phyloP scores from a whole-genome alignment of 352 stramenopile species.

The Phytophthora uliginosa region DNA sequence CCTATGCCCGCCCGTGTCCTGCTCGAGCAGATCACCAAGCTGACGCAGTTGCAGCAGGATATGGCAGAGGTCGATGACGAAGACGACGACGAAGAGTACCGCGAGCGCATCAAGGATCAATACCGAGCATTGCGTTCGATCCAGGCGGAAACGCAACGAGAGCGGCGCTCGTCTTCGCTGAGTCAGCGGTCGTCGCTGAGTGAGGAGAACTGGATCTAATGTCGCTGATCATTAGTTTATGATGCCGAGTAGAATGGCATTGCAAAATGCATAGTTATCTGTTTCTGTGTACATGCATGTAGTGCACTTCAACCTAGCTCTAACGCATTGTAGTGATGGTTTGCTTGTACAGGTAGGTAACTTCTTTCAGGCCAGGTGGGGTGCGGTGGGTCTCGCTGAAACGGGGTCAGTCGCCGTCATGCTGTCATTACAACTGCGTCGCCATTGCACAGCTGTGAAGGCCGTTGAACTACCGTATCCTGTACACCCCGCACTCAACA shows the following conservation, averaged over 20 bases:
- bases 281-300: conserved; percentile 2
- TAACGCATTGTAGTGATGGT: background rate
- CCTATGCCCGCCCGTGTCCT: conserved; percentile 47
- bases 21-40: conserved; percentile 62
- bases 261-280: conserved; percentile 18
- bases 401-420: background rate
- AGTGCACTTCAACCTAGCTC: background rate
- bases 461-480: background rate
- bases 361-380: background rate
- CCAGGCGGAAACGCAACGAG: conserved; percentile 40
- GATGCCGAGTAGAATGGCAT: conserved; percentile 29
- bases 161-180: conserved; percentile 10
- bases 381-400: background rate
- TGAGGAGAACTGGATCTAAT: conserved; percentile 41
- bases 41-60: conserved; percentile 63
- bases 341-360: conserved; percentile 1
- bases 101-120: conserved; percentile 66
- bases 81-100: conserved; percentile 61
- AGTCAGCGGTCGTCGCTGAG: conserved; percentile 5
- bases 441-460: background rate
- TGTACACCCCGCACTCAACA: background rate
- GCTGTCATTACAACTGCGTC: conserved; percentile 1
- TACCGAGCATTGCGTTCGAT: conserved; percentile 62
- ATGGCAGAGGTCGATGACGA: conserved; percentile 57
- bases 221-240: conserved; percentile 8